These are phyloP conservation scores for Tulasnella calospora DNA, from an alignment of 768 basidiomycete species.

Conservation along the genomic window DNA sequence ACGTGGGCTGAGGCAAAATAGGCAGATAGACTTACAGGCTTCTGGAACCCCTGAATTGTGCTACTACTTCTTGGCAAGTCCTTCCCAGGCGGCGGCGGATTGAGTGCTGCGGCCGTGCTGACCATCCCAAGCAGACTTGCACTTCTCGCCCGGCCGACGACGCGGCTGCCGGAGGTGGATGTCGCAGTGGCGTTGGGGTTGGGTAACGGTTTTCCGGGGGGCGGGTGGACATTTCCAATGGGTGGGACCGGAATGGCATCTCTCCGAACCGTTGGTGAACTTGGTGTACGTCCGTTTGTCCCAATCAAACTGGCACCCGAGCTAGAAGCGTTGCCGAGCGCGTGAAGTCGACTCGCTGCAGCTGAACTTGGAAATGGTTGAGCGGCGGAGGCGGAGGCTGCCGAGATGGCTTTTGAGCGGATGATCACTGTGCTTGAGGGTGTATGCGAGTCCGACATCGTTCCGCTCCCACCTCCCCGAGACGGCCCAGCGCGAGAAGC, in stretches of 20 bases:
- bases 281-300: conserved; percentile 4
- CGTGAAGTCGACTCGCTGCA: not conserved
- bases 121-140: conserved; percentile 20
- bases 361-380: not conserved
- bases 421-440: not conserved
- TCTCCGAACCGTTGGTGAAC: not conserved
- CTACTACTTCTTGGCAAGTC: conserved; percentile 4
- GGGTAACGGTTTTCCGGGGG: conserved; percentile 13
- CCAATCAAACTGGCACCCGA: not conserved
- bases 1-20: not conserved
- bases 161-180: conserved; percentile 1
- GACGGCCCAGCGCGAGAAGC: conserved; percentile 2
- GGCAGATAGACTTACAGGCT: not conserved
- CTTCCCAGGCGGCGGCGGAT: not conserved
- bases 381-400: conserved; percentile 2
- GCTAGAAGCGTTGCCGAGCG: conserved; percentile 6
- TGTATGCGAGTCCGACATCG: conserved; percentile 19
- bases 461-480: conserved; percentile 14
- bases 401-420: conserved; percentile 1
- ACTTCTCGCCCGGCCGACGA: conserved; percentile 16
- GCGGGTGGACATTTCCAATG: conserved; percentile 4
- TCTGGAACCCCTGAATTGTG: not conserved
- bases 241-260: conserved; percentile 17
- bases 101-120: not conserved
- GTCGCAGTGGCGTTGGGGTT: conserved; percentile 9